These are phyloP conservation scores for Cochlearia excelsa DNA, from an alignment of 345 rosid species.

Conservation along the genomic window DNA sequence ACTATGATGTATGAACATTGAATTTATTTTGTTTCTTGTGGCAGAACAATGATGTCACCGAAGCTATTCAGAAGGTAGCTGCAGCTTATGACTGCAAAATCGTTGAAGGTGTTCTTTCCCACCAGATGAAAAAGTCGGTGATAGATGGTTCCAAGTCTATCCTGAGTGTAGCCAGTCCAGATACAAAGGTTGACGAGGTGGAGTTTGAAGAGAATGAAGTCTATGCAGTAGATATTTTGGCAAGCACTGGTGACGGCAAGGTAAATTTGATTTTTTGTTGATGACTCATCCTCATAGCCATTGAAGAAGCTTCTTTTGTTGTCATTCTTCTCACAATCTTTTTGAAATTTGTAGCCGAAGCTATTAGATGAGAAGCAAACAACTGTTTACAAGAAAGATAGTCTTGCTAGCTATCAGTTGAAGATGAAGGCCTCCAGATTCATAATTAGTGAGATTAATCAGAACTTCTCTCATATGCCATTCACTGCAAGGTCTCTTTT, in stretches of 20 bases:
- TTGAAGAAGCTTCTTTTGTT: not conserved
- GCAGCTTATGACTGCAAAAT: conserved; percentile 95
- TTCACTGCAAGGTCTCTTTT: conserved; percentile 74
- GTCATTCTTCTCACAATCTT: not conserved
- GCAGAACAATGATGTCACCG: conserved; percentile 95
- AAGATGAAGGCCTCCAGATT: conserved; percentile 99
- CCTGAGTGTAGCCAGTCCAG: conserved; percentile 67
- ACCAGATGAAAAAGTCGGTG: conserved; percentile 83
- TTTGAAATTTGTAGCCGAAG: conserved; percentile 65
- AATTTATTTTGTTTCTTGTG: conserved; percentile 21
- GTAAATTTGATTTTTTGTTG: conserved; percentile 39
- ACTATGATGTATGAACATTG: not conserved
- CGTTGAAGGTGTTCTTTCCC: conserved; percentile 96
- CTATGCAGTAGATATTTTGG: conserved; percentile 80
- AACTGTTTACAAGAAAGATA: conserved; percentile 88
- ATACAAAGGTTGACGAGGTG: conserved; percentile 85
- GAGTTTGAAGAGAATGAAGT: conserved; percentile 98
- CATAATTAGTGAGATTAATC: conserved; percentile 85
- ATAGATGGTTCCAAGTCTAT: conserved; percentile 89
- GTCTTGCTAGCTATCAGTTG: conserved; percentile 75
- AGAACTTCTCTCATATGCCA: conserved; percentile 80
- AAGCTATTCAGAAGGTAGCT: conserved; percentile 95
- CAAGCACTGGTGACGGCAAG: conserved; percentile 98
- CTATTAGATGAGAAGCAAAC: conserved; percentile 95
- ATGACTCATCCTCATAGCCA: not conserved